Evolutionary conservation across 208 protist species (phyloP).

Genomic region (Wallacemonas sp.): DNA sequence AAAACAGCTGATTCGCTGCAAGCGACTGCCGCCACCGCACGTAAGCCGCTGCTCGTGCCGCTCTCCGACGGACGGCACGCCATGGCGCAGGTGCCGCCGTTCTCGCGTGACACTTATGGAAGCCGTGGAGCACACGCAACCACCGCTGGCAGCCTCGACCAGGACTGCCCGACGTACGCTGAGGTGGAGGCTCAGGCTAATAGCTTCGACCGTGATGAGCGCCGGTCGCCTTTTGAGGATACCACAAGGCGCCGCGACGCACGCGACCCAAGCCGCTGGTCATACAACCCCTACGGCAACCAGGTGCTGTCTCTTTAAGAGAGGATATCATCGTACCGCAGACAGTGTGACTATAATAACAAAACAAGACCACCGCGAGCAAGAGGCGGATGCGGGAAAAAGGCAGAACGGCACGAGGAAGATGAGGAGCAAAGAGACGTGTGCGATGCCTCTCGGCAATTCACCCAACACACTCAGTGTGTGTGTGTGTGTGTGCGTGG

Average conservation of each 20-base stretch:
- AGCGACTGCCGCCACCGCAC: background rate
- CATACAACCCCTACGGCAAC: constrained; percentile 10
- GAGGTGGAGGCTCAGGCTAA: background rate
- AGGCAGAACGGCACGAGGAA: background rate
- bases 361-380: no score
- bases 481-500: no score
- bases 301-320: background rate
- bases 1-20: no score
- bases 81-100: background rate
- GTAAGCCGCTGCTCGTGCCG: background rate
- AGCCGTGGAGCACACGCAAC: background rate
- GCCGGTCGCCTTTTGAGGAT: background rate
- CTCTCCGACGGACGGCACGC: background rate
- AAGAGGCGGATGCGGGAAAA: constrained; percentile 5
- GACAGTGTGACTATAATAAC: constrained; percentile 21
- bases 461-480: background rate
- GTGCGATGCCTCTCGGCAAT: background rate
- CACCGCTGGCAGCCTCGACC: background rate
- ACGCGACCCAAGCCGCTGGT: constrained; percentile 5
- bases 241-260: background rate
- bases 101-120: no score
- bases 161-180: background rate
- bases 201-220: background rate
- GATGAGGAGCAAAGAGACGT: background rate
- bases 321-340: no score